These are phyloP conservation scores for Magnusiomyces magnusii DNA, from an alignment of 1,139 yeast genomes.

Conservation along the genomic window DNA sequence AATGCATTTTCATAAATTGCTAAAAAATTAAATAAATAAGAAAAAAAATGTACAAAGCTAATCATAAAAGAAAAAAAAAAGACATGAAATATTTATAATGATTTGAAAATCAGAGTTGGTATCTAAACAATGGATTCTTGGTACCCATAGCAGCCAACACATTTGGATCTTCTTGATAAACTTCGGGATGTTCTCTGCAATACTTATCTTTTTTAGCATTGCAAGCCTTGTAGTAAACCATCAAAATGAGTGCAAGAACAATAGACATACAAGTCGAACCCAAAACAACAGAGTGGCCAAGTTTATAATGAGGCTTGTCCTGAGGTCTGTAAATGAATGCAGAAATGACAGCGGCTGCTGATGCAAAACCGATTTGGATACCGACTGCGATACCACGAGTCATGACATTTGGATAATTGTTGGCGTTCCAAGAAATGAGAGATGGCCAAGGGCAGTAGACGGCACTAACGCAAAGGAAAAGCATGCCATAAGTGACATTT, in stretches of 20 bases:
- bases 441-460: constrained; percentile 13
- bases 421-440: constrained; percentile 12
- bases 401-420: constrained; percentile 8
- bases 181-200: constrained; percentile 3
- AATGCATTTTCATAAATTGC: no score
- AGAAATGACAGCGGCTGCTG: constrained; percentile 35
- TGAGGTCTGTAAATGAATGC: constrained; percentile 34
- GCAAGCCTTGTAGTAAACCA: not conserved
- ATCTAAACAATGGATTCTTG: constrained; percentile 3
- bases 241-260: not conserved
- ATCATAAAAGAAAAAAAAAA: not conserved
- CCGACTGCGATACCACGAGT: constrained; percentile 14
- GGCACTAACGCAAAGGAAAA: constrained; percentile 10
- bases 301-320: constrained; percentile 11
- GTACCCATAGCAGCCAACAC: constrained; percentile 1
- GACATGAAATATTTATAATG: no score
- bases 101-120: not conserved
- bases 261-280: not conserved
- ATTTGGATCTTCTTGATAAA: not conserved
- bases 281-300: constrained; percentile 12
- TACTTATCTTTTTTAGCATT: constrained; percentile 1
- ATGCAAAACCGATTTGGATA: constrained; percentile 13
- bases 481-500: constrained; percentile 9
- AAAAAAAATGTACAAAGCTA: not conserved
- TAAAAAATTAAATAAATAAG: not conserved